Base-by-base conservation (phyloP, 2,329 filamentous ascomycete genomes). In the Passalora sequoiae region DNA sequence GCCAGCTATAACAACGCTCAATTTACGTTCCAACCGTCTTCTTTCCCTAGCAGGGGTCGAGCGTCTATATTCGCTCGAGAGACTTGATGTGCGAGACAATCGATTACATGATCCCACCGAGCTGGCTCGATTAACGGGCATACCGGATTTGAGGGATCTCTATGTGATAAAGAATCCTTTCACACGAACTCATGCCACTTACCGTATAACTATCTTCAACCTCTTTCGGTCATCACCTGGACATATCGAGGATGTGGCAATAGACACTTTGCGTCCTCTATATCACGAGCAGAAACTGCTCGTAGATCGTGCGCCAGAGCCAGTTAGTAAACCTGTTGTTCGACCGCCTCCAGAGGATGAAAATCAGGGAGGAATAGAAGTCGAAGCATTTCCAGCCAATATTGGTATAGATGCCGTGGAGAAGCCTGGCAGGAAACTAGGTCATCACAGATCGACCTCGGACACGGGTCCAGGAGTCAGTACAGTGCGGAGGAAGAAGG, bases 131-230 rank as follows among this genome's bases (percentile, higher is more conserved):
- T 72, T 98, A 46, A 96, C 91, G 1, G 83, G 84, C 40, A 89
- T 96, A 39, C 89, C 92, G 19, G 86, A 96, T 40, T 84, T 98
- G 53, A 82, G 83, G 46, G 91, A 97, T 64, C 83, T 98, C 22
- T 98, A 89, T 76, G 84, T 98, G 12, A 79, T 85, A 49, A 87
- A 88, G 16, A 98, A 98, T 58, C 87, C 89, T 0, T 96, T 97
- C 59, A 86, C 84, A 31, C 87, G 86, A 56, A 89, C 88, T 1
- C 87, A 96, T 62, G 76, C 83, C 46, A 81, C 84, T 56, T 94
- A 95, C 62, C 81, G 92, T 37, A 75, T 94, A 52, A 86, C 82
- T 15, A 94, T 97, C 50, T 96, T 98, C 79, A 98, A 97, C 59
- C 74, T 97, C 2, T 98, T 98, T 73, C 81, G 92, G 51, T 83